phyloP scores from a whole-genome alignment of 345 rosid genomes.

The Microcos paniculata region DNA sequence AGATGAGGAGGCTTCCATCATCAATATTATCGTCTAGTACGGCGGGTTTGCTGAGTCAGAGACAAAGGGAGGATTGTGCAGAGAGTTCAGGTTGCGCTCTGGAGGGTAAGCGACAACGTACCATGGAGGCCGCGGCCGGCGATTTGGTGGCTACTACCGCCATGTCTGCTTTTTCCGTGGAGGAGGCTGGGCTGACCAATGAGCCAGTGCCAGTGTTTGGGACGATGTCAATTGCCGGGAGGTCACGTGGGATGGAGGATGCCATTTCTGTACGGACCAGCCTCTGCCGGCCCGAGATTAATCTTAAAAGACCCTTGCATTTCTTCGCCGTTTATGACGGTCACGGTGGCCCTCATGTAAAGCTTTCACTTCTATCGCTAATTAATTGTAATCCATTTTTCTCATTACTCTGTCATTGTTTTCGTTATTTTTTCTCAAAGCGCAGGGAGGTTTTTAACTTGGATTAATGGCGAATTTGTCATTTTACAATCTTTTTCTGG shows the following conservation, averaged over 20 bases:
- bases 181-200: conserved; percentile 4
- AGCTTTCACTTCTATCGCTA: not conserved
- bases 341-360: conserved; percentile 71
- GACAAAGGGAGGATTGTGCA: not conserved
- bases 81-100: conserved; percentile 13
- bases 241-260: conserved; percentile 63
- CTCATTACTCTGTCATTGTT: not conserved
- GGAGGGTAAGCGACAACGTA: conserved; percentile 27
- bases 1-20: conserved; percentile 59
- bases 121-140: conserved; percentile 14
- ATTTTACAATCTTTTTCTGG: not conserved
- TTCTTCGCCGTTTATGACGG: conserved; percentile 86
- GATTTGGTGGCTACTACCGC: not conserved
- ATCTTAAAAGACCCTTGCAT: conserved; percentile 50
- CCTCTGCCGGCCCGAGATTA: conserved; percentile 42
- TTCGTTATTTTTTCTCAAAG: not conserved
- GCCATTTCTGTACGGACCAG: conserved; percentile 32
- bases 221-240: conserved; percentile 47
- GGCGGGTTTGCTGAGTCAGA: conserved; percentile 24
- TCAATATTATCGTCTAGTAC: conserved; percentile 7
- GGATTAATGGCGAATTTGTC: conserved; percentile 19
- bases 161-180: not conserved
- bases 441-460: not conserved
- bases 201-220: conserved; percentile 37
- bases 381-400: not conserved